These are phyloP conservation scores for Geoglossum cookeanum DNA, from an alignment of 2,329 filamentous ascomycete genomes.

Conservation along the genomic window DNA sequence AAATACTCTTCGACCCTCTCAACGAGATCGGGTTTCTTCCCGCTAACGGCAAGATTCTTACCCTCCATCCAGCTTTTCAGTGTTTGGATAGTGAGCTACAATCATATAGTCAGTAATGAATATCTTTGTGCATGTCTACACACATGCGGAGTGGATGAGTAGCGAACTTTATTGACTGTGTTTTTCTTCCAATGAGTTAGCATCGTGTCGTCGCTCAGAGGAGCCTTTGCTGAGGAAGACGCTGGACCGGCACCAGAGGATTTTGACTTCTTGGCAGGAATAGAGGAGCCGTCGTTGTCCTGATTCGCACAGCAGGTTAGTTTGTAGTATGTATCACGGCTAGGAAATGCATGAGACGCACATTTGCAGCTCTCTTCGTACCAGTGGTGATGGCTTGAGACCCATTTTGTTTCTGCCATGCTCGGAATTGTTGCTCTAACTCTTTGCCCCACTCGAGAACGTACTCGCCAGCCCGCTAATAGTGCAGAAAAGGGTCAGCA, in stretches of 20 bases:
- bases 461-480: constrained; percentile 51
- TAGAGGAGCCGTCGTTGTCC: constrained; percentile 3
- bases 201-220: constrained; percentile 26
- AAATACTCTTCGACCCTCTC: constrained; percentile 29
- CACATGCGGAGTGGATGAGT: background rate
- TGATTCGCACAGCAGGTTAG: constrained; percentile 11
- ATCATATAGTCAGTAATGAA: background rate
- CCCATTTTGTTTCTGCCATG: constrained; percentile 23
- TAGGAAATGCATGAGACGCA: background rate
- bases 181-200: constrained; percentile 24
- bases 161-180: constrained; percentile 21
- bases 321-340: constrained; percentile 5
- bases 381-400: constrained; percentile 21
- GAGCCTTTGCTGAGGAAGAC: constrained; percentile 12
- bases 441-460: constrained; percentile 57
- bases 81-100: background rate
- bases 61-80: constrained; percentile 28
- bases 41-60: constrained; percentile 23
- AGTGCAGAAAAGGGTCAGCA: background rate
- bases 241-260: background rate
- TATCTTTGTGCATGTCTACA: background rate
- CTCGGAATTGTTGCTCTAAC: constrained; percentile 38
- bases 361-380: constrained; percentile 25
- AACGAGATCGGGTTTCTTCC: constrained; percentile 32
- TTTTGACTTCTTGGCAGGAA: background rate